Conservation (phyloP, 495 filamentous ascomycete species). For the Eremomyces bilateralis region DNA sequence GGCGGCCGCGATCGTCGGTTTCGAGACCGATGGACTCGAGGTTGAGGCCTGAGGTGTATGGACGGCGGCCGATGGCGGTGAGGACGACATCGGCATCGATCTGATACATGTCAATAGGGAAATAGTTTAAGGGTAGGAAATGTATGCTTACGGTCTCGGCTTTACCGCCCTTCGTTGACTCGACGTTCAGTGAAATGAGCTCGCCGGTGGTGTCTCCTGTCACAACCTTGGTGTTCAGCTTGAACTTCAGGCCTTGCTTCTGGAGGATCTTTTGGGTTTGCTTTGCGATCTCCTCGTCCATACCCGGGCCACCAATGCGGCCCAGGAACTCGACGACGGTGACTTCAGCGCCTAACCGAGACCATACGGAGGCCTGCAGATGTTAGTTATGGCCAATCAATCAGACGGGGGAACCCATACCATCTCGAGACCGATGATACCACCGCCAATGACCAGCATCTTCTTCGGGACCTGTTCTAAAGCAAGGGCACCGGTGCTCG, state of each 20-base stretch:
- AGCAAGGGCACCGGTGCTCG: conserved; percentile 82
- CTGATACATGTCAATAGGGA: conserved; percentile 21
- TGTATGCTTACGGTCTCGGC: conserved; percentile 46
- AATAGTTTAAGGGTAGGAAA: conserved; percentile 3
- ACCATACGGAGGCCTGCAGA: conserved; percentile 80
- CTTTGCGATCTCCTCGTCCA: conserved; percentile 92
- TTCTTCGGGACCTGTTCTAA: conserved; percentile 84
- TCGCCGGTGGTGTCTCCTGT: conserved; percentile 63
- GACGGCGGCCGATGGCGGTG: conserved; percentile 86
- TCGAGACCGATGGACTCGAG: conserved; percentile 90
- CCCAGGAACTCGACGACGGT: conserved; percentile 92
- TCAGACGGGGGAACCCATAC: conserved; percentile 18
- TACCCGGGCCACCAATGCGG: conserved; percentile 93
- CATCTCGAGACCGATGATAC: conserved; percentile 98
- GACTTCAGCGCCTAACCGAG: conserved; percentile 74
- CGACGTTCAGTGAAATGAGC: conserved; percentile 55
- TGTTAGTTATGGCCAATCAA: too few species aligned
- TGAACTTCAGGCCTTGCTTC: conserved; percentile 98
- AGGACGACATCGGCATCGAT: conserved; percentile 91
- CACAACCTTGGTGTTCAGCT: conserved; percentile 84
- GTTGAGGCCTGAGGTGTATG: conserved; percentile 78
- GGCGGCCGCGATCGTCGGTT: conserved; percentile 75
- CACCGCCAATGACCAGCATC: conserved; percentile 94
- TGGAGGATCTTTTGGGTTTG: conserved; percentile 72
- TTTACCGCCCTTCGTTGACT: conserved; percentile 93